Evolutionary conservation across 495 filamentous ascomycete genomes (phyloP).

Genomic region (Neurospora pannonica): DNA sequence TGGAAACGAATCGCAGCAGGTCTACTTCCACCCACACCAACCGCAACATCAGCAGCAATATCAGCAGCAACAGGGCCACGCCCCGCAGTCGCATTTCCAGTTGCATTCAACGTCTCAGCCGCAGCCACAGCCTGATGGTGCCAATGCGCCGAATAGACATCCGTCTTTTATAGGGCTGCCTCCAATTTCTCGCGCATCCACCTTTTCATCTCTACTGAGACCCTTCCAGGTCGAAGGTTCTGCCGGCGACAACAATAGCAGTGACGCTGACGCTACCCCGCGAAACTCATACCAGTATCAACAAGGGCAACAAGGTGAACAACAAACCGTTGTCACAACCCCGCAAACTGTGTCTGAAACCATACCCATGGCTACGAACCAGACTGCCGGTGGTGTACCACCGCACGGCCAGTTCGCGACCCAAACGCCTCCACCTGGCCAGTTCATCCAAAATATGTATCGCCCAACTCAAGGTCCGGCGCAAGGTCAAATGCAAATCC

Average conservation of each 20-base stretch:
- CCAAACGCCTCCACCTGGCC: slow-evolving; percentile 4
- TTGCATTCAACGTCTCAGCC: slow-evolving; percentile 1
- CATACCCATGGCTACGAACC: background rate
- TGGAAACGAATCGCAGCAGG: slow-evolving; percentile 18
- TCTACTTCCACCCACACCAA: slow-evolving; percentile 8
- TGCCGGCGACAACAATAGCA: slow-evolving; percentile 10
- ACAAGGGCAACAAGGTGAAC: slow-evolving; percentile 1
- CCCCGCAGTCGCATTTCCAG: slow-evolving; percentile 10
- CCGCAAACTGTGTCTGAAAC: background rate
- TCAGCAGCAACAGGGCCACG: slow-evolving; percentile 9
- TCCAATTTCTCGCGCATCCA: slow-evolving; percentile 43
- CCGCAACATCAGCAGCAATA: slow-evolving; percentile 6
- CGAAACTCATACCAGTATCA: slow-evolving; percentile 1
- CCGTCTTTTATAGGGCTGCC: slow-evolving; percentile 38
- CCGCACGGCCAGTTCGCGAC: slow-evolving; percentile 7
- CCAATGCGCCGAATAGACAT: slow-evolving; percentile 17
- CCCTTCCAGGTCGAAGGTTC: slow-evolving; percentile 11
- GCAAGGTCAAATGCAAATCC: slow-evolving; percentile 11
- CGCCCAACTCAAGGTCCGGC: slow-evolving; percentile 15
- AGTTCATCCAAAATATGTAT: slow-evolving; percentile 16
- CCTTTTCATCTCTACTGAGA: slow-evolving; percentile 32
- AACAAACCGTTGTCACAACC: background rate
- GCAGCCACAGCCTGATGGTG: slow-evolving; percentile 6
- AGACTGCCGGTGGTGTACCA: background rate
- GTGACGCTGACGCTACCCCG: background rate